Percentiles rank a stretch among this genome's conserved stretches.
Evolutionary conservation across 805 yeast species (phyloP).

Genomic region (Candida morakotiae): DNA sequence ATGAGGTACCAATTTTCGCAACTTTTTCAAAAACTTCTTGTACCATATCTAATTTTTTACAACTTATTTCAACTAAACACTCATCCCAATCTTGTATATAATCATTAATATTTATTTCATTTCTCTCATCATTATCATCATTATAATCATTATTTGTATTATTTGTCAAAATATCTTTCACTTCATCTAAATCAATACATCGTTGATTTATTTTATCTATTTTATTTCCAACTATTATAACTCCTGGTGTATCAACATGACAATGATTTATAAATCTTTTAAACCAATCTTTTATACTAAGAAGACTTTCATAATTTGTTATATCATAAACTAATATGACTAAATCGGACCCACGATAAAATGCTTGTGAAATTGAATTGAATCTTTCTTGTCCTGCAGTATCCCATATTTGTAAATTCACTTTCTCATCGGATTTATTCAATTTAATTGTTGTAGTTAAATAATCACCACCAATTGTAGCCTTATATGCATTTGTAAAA

Average conservation of each 20-base stretch:
- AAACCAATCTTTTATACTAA: conserved; percentile 46
- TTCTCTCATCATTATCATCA: conserved; percentile 7
- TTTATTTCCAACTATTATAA: conserved; percentile 53
- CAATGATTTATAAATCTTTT: conserved; percentile 45
- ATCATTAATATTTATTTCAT: conserved; percentile 14
- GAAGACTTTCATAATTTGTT: conserved; percentile 47
- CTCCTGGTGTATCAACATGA: conserved; percentile 43
- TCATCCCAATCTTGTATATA: conserved; percentile 30
- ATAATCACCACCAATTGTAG: conserved; percentile 59
- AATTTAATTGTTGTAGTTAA: conserved; percentile 37
- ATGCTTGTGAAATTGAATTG: conserved; percentile 49
- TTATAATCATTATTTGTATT: conserved; percentile 12
- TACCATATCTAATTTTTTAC: conserved; percentile 27
- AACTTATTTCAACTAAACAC: conserved; percentile 30
- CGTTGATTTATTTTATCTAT: conserved; percentile 33
- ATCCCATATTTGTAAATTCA: conserved; percentile 54
- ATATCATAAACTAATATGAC: conserved; percentile 52
- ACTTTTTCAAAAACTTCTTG: conserved; percentile 31
- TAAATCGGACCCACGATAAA: conserved; percentile 57
- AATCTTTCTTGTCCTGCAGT: conserved; percentile 47
- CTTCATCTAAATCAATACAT: conserved; percentile 33
- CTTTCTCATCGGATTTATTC: conserved; percentile 12
- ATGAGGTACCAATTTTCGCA: conserved; percentile 31
- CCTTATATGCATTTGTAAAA: conserved; percentile 52
- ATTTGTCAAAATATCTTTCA: conserved; percentile 30